Percentiles rank a stretch among this genome's conserved stretches.
Evolutionary conservation across 768 basidiomycete species (phyloP).

Genomic region (Saitozyma podzolica): DNA sequence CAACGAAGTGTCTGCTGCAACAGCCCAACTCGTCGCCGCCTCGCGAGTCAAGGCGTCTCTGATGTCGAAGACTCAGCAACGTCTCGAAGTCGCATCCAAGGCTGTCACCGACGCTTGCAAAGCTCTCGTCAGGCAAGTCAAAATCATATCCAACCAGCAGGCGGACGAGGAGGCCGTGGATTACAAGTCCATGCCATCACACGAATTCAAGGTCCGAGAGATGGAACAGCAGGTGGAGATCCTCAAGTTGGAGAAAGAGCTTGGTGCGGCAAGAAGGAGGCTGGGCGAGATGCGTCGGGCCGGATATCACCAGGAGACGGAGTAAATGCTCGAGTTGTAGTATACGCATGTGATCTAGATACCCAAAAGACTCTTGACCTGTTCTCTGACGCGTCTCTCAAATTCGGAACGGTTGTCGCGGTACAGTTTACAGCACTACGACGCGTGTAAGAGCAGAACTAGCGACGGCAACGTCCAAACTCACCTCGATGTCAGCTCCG

Average conservation of each 20-base stretch:
- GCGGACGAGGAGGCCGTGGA: constrained; percentile 73
- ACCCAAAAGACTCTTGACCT: constrained; percentile 82
- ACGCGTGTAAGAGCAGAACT: not conserved
- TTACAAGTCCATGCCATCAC: constrained; percentile 86
- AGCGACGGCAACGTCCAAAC: constrained; percentile 1
- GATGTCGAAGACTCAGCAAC: constrained; percentile 98
- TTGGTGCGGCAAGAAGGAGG: constrained; percentile 61
- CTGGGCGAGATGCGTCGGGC: constrained; percentile 53
- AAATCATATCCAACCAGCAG: constrained; percentile 85
- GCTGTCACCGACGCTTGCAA: constrained; percentile 97
- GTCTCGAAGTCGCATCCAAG: constrained; percentile 91
- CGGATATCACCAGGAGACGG: constrained; percentile 47
- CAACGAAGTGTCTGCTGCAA: constrained; percentile 95
- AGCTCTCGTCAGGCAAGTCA: constrained; percentile 93
- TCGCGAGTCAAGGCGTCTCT: constrained; percentile 96
- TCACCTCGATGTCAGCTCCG: constrained; percentile 77
- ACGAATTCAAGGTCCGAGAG: constrained; percentile 96
- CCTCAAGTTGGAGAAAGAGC: constrained; percentile 89
- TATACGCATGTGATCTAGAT: constrained; percentile 24
- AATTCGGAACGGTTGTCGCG: constrained; percentile 86
- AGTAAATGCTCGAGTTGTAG: constrained; percentile 14
- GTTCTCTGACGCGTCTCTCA: constrained; percentile 77
- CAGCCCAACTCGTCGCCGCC: constrained; percentile 96
- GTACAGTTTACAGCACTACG: constrained; percentile 91
- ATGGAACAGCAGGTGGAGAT: constrained; percentile 99